These are phyloP conservation scores for Phaffia tasmanica DNA, from an alignment of 768 basidiomycete species.

Conservation along the genomic window DNA sequence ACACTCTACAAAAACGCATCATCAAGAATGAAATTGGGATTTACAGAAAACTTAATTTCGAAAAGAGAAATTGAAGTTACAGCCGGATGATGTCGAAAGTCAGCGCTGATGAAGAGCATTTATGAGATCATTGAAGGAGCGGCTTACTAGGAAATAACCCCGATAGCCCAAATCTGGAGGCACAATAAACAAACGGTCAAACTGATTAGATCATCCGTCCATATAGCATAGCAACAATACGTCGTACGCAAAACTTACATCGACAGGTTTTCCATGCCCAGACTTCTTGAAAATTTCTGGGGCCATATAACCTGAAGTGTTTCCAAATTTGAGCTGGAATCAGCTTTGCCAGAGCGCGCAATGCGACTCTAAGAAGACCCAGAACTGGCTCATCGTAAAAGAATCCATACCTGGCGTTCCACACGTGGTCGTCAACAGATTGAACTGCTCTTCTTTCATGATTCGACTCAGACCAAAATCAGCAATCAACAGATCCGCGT, in stretches of 20 bases:
- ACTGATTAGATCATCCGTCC: no score
- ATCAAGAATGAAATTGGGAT: background rate
- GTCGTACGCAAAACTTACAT: constrained; percentile 41
- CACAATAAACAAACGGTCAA: no score
- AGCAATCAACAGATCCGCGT: constrained; percentile 90
- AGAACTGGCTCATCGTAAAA: background rate
- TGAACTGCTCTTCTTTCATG: constrained; percentile 80
- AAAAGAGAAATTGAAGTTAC: background rate
- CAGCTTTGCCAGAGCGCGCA: no score
- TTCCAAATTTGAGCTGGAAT: background rate
- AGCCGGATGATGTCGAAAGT: background rate
- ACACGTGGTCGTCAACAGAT: constrained; percentile 83
- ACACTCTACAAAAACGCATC: constrained; percentile 1
- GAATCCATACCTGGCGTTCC: constrained; percentile 68
- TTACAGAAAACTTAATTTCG: background rate
- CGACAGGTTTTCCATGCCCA: constrained; percentile 89
- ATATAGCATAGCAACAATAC: constrained; percentile 41
- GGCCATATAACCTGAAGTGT: constrained; percentile 61
- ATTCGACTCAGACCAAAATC: constrained; percentile 70
- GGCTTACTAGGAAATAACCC: constrained; percentile 61
- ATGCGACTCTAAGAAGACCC: no score
- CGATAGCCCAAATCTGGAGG: constrained; percentile 57
- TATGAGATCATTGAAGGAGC: no score
- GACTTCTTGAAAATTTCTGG: constrained; percentile 92
- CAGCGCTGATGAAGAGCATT: background rate